Evolutionary conservation across 345 rosid genomes (phyloP).

Genomic region (Aquilaria malaccensis): DNA sequence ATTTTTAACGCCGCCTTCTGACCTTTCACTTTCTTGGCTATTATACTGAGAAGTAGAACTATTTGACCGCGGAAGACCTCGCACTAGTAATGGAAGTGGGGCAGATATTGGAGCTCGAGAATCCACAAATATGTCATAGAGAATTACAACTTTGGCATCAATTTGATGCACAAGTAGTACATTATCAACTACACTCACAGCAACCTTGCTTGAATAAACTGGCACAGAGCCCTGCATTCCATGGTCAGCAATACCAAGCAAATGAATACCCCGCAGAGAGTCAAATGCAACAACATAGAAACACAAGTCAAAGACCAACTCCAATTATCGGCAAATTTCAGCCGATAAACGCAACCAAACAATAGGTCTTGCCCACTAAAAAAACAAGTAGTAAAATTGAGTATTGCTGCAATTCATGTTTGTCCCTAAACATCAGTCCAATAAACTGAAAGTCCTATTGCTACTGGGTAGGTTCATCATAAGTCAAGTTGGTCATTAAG

Average conservation of each 20-base stretch:
- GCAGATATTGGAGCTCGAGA: constrained; percentile 98
- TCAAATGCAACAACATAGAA: constrained; percentile 3
- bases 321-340: constrained; percentile 2
- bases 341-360: not conserved
- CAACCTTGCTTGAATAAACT: constrained; percentile 78
- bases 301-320: not conserved
- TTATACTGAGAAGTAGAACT: constrained; percentile 36
- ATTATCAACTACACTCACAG: constrained; percentile 85
- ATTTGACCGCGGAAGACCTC: constrained; percentile 58
- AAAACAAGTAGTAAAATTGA: no score
- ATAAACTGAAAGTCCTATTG: no score
- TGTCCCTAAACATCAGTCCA: no score
- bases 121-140: constrained; percentile 87
- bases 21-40: constrained; percentile 41
- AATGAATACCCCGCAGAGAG: no score
- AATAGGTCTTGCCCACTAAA: no score
- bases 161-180: constrained; percentile 96
- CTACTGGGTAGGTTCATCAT: no score
- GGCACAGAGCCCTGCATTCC: constrained; percentile 87
- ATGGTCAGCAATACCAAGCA: no score
- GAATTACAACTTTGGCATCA: constrained; percentile 88
- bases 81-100: constrained; percentile 84
- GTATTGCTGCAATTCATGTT: no score
- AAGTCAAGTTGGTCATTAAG: no score
- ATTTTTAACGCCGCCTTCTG: constrained; percentile 39